Percentiles rank a stretch among this genome's conserved stretches.
These are phyloP conservation scores for Ustulina deusta DNA, from an alignment of 2,329 filamentous ascomycete genomes.

Conservation along the genomic window DNA sequence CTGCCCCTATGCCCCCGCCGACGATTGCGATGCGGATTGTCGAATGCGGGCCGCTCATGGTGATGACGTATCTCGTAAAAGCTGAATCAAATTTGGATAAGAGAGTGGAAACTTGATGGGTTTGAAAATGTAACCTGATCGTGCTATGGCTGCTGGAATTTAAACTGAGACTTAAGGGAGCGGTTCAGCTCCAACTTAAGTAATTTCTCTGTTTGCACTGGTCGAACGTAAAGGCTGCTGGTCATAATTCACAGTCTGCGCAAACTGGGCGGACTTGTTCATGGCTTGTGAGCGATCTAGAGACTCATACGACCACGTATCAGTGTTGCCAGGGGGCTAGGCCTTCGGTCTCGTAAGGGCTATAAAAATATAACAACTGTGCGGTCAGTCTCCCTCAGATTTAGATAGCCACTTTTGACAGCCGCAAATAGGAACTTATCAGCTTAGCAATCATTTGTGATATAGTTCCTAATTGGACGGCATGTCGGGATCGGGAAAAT, in stretches of 20 bases:
- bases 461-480: constrained; percentile 18
- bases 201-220: constrained; percentile 17
- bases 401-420: constrained; percentile 13
- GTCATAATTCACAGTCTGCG: constrained; percentile 5
- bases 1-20: constrained; percentile 47
- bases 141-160: constrained; percentile 8
- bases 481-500: constrained; percentile 12
- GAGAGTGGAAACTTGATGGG: not conserved
- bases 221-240: constrained; percentile 4
- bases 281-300: constrained; percentile 19
- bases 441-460: constrained; percentile 35
- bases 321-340: not conserved
- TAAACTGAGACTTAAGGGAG: not conserved
- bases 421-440: constrained; percentile 14
- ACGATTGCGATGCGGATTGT: constrained; percentile 50
- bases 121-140: not conserved
- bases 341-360: constrained; percentile 14
- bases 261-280: constrained; percentile 12
- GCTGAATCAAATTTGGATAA: not conserved
- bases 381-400: constrained; percentile 12
- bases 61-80: constrained; percentile 3
- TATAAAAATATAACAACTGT: constrained; percentile 24
- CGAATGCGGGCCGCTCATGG: constrained; percentile 42
- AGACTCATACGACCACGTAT: constrained; percentile 6
- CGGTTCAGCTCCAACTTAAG: constrained; percentile 25